Base-by-base conservation (phyloP, 306 rosid genomes). In the Acacia acuminata region DNA sequence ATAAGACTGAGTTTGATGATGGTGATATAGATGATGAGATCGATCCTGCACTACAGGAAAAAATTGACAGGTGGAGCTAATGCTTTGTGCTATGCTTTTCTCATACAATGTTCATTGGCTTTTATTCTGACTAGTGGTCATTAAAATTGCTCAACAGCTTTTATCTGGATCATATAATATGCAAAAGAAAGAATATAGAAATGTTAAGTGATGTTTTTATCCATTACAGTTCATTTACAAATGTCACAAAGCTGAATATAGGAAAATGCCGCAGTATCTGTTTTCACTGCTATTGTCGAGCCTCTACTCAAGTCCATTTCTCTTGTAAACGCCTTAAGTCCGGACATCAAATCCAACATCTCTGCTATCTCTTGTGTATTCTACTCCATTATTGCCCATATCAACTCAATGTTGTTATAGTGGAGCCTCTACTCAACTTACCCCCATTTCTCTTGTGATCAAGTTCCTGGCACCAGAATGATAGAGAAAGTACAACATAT, bases 41-140 rank as follows among this genome's bases (percentile, higher is more conserved):
- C 19, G 99, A 96, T 90, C 98, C 99, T 60, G 99, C 96, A 32
- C 81, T 93, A 73, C 87, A 88, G 90, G 99, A 91, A 87, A 89
- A 88, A 88, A 92, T 96, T 86, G 99, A 96, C 89, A 92, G 98
- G 99, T 93, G 83, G 51, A 76, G 34, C 75, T 79, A 66, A 60
- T 69, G 60, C 73, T 36, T 30, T 61, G 36, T 87, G 47, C 80
- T 42, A 5, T 78, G 51, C 55, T 78, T 81, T 81, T 42, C 69
- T 32, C 70, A 17, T 38, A 73, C 19, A 53, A 61, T 60, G 83
- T 73, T 83, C 34, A 25, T 84, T 71, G 65, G 78, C 80, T 43
- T 83, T 72, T 85, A 83, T 38, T 68, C 74, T 77, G 73, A 73
- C 64, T 67, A 22, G 75, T 77, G 77, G 64, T 85, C 77, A 13